phyloP scores from a whole-genome alignment of 2,329 filamentous ascomycete species.

The Tympanopsis confertula region DNA sequence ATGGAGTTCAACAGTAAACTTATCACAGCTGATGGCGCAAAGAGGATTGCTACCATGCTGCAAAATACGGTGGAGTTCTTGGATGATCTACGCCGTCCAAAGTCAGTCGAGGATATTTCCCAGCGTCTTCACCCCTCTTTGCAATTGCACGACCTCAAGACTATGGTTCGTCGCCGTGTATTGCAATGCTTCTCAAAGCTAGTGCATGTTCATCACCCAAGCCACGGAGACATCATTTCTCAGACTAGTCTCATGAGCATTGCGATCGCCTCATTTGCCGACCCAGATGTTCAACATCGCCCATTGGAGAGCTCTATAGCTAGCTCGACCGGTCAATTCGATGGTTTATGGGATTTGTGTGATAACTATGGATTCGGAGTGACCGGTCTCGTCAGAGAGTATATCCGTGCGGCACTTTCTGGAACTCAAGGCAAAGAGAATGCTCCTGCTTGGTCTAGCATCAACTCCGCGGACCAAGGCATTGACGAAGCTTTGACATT shows the following conservation, averaged over 20 bases:
- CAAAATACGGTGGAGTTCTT: conserved; percentile 88
- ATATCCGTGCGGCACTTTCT: conserved; percentile 58
- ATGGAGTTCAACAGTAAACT: conserved; percentile 86
- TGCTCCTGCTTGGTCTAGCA: neutral
- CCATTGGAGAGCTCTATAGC: conserved; percentile 86
- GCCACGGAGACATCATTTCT: conserved; percentile 72
- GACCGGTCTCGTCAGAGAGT: conserved; percentile 70
- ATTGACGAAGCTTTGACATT: conserved; percentile 30
- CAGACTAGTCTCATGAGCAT: conserved; percentile 86
- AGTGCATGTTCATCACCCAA: conserved; percentile 75
- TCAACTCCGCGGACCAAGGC: neutral
- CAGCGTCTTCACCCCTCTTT: conserved; percentile 75
- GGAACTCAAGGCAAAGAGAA: conserved; percentile 22
- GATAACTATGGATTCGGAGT: conserved; percentile 94
- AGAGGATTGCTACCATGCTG: conserved; percentile 83
- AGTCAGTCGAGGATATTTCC: conserved; percentile 73
- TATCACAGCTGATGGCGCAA: conserved; percentile 85
- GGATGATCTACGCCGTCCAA: conserved; percentile 72
- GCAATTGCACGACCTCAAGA: conserved; percentile 78
- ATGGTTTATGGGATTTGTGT: conserved; percentile 86
- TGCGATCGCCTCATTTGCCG: conserved; percentile 82
- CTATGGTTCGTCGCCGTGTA: conserved; percentile 86
- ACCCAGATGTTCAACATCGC: conserved; percentile 76
- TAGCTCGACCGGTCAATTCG: conserved; percentile 77
- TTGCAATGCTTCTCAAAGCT: conserved; percentile 91